Conservation (phyloP, 1,284 basidiomycete species). For the Fomitopsis schrenkii region DNA sequence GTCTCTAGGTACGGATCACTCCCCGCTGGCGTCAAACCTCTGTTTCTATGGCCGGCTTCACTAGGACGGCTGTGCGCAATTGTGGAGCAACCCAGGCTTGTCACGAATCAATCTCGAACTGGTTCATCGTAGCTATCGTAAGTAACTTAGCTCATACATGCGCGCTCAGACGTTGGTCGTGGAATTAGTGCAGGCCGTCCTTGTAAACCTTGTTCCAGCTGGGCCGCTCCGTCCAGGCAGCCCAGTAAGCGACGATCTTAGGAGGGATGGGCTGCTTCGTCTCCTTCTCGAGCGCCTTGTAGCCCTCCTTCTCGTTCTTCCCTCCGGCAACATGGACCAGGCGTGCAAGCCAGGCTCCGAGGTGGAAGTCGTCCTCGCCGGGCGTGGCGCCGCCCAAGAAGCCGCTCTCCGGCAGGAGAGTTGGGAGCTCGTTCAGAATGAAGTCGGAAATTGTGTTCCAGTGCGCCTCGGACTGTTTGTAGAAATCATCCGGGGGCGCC, state of each 20-base stretch:
- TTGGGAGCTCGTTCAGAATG: conserved; percentile 38
- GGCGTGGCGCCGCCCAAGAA: conserved; percentile 47
- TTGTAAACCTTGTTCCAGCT: conserved; percentile 57
- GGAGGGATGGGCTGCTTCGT: conserved; percentile 34
- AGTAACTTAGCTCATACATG: not conserved
- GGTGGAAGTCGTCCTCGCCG: conserved; percentile 52
- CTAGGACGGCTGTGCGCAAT: too few species aligned
- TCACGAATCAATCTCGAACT: too few species aligned
- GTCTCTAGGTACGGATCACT: too few species aligned
- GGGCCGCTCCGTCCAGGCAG: conserved; percentile 47
- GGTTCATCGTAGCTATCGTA: not conserved
- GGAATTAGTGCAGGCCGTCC: conserved; percentile 38
- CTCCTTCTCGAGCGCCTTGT: conserved; percentile 36
- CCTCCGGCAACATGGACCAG: conserved; percentile 35
- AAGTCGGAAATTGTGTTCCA: conserved; percentile 37
- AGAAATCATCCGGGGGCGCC: conserved; percentile 36
- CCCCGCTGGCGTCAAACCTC: too few species aligned
- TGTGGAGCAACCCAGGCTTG: too few species aligned
- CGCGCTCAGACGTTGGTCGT: not conserved
- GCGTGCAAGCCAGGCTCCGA: conserved; percentile 49
- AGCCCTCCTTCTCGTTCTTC: conserved; percentile 30
- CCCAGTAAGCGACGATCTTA: conserved; percentile 42
- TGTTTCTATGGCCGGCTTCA: too few species aligned
- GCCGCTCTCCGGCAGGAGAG: conserved; percentile 35
- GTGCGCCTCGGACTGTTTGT: conserved; percentile 34